Percentiles rank a stretch among this genome's conserved stretches.
Conservation (phyloP, 768 basidiomycete species). For the Austroboletus eburneus region DNA sequence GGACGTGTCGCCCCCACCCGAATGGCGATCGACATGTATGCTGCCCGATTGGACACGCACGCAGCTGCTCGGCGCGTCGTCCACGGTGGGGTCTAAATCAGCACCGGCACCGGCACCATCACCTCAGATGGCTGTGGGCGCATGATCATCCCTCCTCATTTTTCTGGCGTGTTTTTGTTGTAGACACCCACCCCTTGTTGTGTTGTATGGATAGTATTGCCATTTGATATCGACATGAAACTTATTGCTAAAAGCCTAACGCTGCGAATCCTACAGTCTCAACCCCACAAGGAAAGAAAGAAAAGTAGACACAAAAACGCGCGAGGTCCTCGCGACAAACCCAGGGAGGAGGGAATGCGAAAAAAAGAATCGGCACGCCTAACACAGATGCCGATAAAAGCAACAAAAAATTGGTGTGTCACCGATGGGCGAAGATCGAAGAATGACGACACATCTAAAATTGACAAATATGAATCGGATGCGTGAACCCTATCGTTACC, state of each 20-base stretch:
- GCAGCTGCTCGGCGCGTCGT: slow-evolving; percentile 60
- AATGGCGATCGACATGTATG: slow-evolving; percentile 38
- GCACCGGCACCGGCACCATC: slow-evolving; percentile 4
- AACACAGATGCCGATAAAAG: no score
- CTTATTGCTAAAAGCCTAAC: background rate
- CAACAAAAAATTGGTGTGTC: no score
- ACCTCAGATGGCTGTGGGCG: slow-evolving; percentile 31
- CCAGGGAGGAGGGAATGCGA: no score
- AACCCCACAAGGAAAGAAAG: no score
- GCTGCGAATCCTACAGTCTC: background rate
- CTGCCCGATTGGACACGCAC: slow-evolving; percentile 82
- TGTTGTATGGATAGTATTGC: slow-evolving; percentile 4
- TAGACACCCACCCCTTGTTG: slow-evolving; percentile 6
- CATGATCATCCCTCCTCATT: slow-evolving; percentile 17
- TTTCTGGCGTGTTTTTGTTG: background rate
- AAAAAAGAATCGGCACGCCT: no score
- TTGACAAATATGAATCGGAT: no score
- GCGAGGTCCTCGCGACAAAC: no score
- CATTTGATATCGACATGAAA: background rate
- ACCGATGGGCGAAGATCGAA: background rate
- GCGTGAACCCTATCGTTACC: slow-evolving; percentile 3
- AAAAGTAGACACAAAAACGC: no score
- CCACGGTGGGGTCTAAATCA: slow-evolving; percentile 33
- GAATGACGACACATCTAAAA: background rate
- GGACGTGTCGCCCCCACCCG: slow-evolving; percentile 12